Evolutionary conservation across 495 filamentous ascomycete genomes (phyloP), one percentile per base, ranked within the genome.

Genomic region (Aspergillus panamensis): DNA sequence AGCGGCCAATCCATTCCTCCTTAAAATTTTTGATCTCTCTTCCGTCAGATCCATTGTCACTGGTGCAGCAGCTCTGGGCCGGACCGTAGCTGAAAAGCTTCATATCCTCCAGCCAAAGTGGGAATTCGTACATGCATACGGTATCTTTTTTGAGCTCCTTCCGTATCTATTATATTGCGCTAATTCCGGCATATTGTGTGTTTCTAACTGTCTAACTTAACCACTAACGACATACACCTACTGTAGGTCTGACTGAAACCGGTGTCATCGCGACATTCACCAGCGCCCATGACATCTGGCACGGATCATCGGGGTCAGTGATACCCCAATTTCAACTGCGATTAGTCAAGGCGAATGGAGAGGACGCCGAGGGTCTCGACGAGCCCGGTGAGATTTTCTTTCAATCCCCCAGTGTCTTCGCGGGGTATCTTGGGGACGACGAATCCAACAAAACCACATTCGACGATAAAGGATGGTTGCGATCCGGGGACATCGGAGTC

Each of bases 401-500:
- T 52, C 33, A 43, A 12, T 48, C 51, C 16, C 58, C 58, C 0
- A 49, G 52, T 30, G 16, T 55, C 12, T 50, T 52, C 14, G n/a
- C 42, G 3, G 60, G 55, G 13, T 59, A 59, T 47, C 51, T 55
- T 12, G 56, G 56, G 13, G 51, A 63, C 17, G 52, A 55, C 25
- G 47, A 48, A 16, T 50, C 54, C 9, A 56, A 50, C 30, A 47
- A 53, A 17, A 51, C 59, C 30, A 43, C 55, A 29, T 55, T 55
- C 29, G 51, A 43, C 9, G 70, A 73, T 69, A 57, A 57, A 44
- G 73, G 71, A 3, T 84, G 73, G 73, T 78, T 80, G 47, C 77
- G 77, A 47, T 84, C 81, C 1, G 82, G 82, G 1, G 82, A 84
- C 56, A 72, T 83, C 9, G 80, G 80, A 8, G 71, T 80, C 20